Conservation (phyloP, 768 basidiomycete species). For the Pulveroboletus sp. region DNA sequence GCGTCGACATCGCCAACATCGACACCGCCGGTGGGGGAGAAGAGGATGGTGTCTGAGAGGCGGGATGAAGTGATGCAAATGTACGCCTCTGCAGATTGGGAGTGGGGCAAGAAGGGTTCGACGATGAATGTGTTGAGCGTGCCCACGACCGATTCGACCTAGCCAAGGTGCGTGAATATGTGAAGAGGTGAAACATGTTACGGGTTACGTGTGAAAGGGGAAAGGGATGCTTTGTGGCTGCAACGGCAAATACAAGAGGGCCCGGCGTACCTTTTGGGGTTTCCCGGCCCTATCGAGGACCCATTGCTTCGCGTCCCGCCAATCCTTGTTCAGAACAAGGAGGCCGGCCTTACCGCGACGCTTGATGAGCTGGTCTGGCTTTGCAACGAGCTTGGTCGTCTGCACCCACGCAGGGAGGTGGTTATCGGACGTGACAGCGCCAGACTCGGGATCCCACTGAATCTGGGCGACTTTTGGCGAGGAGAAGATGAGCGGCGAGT, state of each 20-base stretch:
- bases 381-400: constrained; percentile 84
- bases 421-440: constrained; percentile 52
- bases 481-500: constrained; percentile 48
- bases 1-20: constrained; percentile 98
- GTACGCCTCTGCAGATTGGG: constrained; percentile 92
- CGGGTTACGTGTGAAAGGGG: constrained; percentile 23
- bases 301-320: constrained; percentile 86
- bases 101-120: constrained; percentile 98
- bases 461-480: constrained; percentile 79
- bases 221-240: constrained; percentile 5
- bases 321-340: constrained; percentile 88
- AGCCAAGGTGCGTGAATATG: constrained; percentile 11
- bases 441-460: constrained; percentile 73
- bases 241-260: neutral
- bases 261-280: constrained; percentile 61
- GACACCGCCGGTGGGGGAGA: constrained; percentile 98
- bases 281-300: constrained; percentile 86
- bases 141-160: constrained; percentile 94
- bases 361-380: constrained; percentile 99
- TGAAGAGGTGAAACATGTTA: constrained; percentile 2
- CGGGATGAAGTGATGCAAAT: constrained; percentile 96
- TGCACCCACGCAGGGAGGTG: constrained; percentile 77
- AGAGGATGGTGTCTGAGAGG: constrained; percentile 93
- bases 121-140: constrained; percentile 97
- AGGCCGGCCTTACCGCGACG: constrained; percentile 98